Percentiles rank a stretch among this genome's conserved stretches.
Conservation (phyloP, 306 rosid genomes). For the Cicer yamashitae region DNA sequence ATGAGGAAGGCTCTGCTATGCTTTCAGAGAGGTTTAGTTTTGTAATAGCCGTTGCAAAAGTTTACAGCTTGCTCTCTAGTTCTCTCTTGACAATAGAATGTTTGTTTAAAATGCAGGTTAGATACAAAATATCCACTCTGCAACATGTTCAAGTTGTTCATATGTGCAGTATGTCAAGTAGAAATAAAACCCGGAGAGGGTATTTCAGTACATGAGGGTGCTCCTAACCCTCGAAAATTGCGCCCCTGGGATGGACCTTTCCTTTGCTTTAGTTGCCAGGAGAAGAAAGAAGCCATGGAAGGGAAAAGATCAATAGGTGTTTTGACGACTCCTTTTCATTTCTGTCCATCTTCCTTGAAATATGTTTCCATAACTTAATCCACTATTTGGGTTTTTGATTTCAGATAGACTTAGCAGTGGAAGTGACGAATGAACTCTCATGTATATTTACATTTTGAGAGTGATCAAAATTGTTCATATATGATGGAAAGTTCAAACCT, state of each 20-base stretch:
- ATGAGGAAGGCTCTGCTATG: conserved; percentile 96
- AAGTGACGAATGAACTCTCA: conserved; percentile 74
- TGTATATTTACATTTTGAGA: conserved; percentile 63
- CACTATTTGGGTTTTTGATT: conserved; percentile 44
- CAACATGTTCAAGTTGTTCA: conserved; percentile 97
- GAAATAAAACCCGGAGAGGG: conserved; percentile 97
- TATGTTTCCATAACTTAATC: conserved; percentile 32
- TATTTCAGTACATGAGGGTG: conserved; percentile 78
- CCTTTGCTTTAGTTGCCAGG: conserved; percentile 94
- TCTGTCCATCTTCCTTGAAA: conserved; percentile 29
- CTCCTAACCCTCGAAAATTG: conserved; percentile 61
- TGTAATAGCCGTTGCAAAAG: conserved; percentile 12
- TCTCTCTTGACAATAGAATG: conserved; percentile 42
- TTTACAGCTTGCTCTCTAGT: conserved; percentile 7
- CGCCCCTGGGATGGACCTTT: conserved; percentile 99
- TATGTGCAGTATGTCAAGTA: conserved; percentile 94
- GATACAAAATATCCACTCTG: conserved; percentile 91
- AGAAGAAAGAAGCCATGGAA: conserved; percentile 99
- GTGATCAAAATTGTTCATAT: conserved; percentile 57
- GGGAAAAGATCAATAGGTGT: conserved; percentile 81
- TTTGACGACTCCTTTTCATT: conserved; percentile 35
- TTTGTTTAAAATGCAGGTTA: conserved; percentile 71
- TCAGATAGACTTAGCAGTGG: conserved; percentile 90
- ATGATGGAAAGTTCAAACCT: conserved; percentile 50
- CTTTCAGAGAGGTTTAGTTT: conserved; percentile 88